Evolutionary conservation across 345 rosid species (phyloP), one percentile per base, ranked within the genome.

Genomic region (Salix suchowensis): DNA sequence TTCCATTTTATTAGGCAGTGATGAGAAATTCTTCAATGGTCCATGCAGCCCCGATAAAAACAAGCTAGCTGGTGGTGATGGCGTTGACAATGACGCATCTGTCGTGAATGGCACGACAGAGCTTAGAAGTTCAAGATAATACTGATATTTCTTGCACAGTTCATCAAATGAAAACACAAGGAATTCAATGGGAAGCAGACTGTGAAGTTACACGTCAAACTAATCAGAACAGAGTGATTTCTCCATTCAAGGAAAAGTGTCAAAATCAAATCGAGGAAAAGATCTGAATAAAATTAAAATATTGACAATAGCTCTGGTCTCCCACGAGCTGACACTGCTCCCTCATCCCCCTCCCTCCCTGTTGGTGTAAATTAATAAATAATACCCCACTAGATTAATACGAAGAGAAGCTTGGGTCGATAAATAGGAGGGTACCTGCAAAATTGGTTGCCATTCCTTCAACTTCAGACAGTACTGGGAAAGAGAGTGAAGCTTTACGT

Each of bases 361-460:
- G 73, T 18, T 70, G 46, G 52, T 69, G 79, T 69, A 68, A 75
- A 83, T 42, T 52, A 19, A 42, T 58, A 15, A 1, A 8, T 19
- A 52, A 44, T 34, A 37, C 6, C 26, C 65, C 16, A 37, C 13
- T 39, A 19, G n/a, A 32, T 32, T 34, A 18, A 21, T 21, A 60
- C 24, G 37, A 61, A 18, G 64, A 75, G 32, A 69, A 61, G 66
- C 54, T 62, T 7, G 42, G 73, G 10, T 58, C 70, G 72, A 72
- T 72, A 81, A 74, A 81, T 68, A 61, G 26, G 44, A 24, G 61
- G 60, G 39, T 73, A 50, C 73, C 73, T 68, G 78, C n/a, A 60
- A 74, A 44, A 28, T 11, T 0, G 19, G 2, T 28, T 5, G 72
- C 80, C 75, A 39, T 64, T 11, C 52, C 79, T 34, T 81, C 80